Evolutionary conservation across 2,329 filamentous ascomycete species (phyloP), one percentile per base, ranked within the genome.

Genomic region (Dothidotthia symphoricarpi): DNA sequence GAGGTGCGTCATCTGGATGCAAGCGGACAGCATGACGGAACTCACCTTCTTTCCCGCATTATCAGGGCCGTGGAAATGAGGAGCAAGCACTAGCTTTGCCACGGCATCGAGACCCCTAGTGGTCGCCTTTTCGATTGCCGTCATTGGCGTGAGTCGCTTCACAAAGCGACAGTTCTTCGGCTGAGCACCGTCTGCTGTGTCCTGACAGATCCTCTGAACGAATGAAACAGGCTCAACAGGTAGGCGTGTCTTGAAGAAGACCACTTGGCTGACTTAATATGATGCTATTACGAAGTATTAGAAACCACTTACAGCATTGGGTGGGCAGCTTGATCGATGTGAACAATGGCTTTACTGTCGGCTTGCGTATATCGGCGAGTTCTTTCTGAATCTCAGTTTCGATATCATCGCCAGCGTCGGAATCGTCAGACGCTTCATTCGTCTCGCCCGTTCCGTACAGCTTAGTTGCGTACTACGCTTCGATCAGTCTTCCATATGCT

Each of bases 361-460:
- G 72, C 49, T 70, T 73, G 43, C 77, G 80, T 53, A 89, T 76
- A 2, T 70, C 74, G 17, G 75, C 76, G n/a, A 93, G 65, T 66
- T 93, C 88, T 58, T 81, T 82, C 51, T 80, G 64, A 51, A 93
- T 87, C 17, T 82, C 77, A 4, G 79, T 75, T 59, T 89, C 86
- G 51, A 93, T 88, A 52, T 88, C 85, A 38, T 51, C 63, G 12
- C 53, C 61, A 9, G 57, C 57, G 28, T 60, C 53, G 16, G 60
- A 59, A 15, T 60, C 59, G 13, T 52, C 56, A 14, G 57, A 60
- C 3, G 66, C 69, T 2, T 55, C 69, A 9, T 54, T 65, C 9
- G 64, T 59, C 19, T 34, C 61, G 53, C 41, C 54, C 55, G 39
- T 65, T 55, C 60, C 64, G 45, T 75, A 75, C n/a, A 75, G 45